Evolutionary conservation across 441 rosid species (phyloP), one percentile per base, ranked within the genome.

Genomic region (Eutrema salsugineum): DNA sequence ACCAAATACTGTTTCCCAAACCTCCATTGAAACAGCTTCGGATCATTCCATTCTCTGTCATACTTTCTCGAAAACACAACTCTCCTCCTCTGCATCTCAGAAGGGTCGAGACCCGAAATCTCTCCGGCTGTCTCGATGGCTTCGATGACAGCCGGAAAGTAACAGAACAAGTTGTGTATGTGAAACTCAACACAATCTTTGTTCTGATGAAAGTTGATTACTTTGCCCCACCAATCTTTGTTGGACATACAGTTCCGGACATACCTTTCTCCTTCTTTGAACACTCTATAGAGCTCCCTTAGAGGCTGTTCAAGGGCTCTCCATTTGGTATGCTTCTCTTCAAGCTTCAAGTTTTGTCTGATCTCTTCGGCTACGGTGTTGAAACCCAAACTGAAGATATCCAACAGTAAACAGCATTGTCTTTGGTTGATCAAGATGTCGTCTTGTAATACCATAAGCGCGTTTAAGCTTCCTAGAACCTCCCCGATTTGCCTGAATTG

Each of bases 401-500:
- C 89, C 9, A 87, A 72, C 75, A 96, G 66, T 76, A 96, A 59
- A 72, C 81, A 79, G 15, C 98, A 93, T 67, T 96, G 98, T 30
- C 87, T 82, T 48, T 75, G 83, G 75, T 96, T 96, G 85, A 96
- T 88, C 33, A 75, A 86, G 61, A 85, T 83, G 0, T 85, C 90
- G 28, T 80, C 84, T 64, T 86, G 92, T 80, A 96, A 83, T 47
- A 93, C 94, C 96, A 93, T 91, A 7, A 90, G 54, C 50, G 98
- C 94, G 75, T 87, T 91, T 73, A 93, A 74, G 79, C 97, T 88
- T 54, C 99, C 98, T 22, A 91, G 66, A 40, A 86, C 97, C 85
- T 90, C 98, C n/a, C 99, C 97, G 11, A 93, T 80, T 77, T 93
- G 96, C 72, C 99, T 78, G 79, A 96, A 96, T 68, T 90, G 98